Evolutionary conservation across 768 basidiomycete genomes (phyloP).

Genomic region (Rhodotorula toruloides): DNA sequence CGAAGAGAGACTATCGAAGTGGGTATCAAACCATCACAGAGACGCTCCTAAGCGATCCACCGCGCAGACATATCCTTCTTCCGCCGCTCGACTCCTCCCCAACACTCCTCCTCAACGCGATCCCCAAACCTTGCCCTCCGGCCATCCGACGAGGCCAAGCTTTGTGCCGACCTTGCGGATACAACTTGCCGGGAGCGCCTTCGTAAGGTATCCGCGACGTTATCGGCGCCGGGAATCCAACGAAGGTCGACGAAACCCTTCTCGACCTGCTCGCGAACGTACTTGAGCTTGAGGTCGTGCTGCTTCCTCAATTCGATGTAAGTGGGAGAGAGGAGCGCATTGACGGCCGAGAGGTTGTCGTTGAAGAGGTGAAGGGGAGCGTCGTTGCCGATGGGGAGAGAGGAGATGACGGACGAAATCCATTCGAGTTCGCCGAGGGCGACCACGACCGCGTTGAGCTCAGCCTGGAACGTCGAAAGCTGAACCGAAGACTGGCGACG

Average conservation of each 20-base stretch:
- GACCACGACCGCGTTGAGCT: not conserved
- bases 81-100: too few relatives aligned
- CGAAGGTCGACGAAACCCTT: not conserved
- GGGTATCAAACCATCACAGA: too few relatives aligned
- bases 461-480: not conserved
- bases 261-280: not conserved
- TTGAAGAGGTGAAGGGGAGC: not conserved
- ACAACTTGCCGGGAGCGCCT: not conserved
- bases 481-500: not conserved
- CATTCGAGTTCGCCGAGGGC: not conserved
- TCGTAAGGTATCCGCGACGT: conserved; percentile 6
- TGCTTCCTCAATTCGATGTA: not conserved
- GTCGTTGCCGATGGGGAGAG: not conserved
- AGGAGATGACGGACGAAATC: not conserved
- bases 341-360: not conserved
- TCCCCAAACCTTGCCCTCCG: not conserved
- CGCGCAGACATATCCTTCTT: too few relatives aligned
- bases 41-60: too few relatives aligned
- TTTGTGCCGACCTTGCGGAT: not conserved
- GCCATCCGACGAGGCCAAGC: not conserved
- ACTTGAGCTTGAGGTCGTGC: not conserved
- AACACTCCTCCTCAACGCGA: conserved; percentile 8
- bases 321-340: not conserved
- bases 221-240: not conserved
- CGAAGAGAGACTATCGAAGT: too few relatives aligned